phyloP scores from a whole-genome alignment of 805 yeast genomes.

The Candida rishiriensis region DNA sequence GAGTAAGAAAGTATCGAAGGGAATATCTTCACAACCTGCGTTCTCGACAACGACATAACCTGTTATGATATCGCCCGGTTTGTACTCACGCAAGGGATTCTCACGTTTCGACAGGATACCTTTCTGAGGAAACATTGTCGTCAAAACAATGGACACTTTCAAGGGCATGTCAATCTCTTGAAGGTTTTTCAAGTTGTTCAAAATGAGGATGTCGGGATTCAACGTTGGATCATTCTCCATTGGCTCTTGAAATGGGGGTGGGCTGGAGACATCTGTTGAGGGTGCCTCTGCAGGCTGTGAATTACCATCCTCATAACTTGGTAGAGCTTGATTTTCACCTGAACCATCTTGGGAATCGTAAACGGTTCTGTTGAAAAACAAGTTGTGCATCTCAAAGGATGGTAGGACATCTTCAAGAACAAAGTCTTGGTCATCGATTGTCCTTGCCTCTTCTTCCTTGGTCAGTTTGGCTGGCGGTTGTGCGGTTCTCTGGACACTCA shows the following conservation, averaged over 20 bases:
- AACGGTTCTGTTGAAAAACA: conserved; percentile 21
- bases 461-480: background rate
- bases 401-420: conserved; percentile 50
- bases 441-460: too few relatives aligned
- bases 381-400: conserved; percentile 64
- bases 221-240: conserved; percentile 19
- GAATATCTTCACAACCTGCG: conserved; percentile 35
- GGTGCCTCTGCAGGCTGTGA: background rate
- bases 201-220: conserved; percentile 19
- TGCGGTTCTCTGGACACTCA: background rate
- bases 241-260: background rate
- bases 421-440: conserved; percentile 3
- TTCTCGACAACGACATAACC: conserved; percentile 50
- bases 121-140: conserved; percentile 36
- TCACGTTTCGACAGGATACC: conserved; percentile 24
- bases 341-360: conserved; percentile 8
- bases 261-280: background rate
- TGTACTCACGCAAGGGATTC: conserved; percentile 45
- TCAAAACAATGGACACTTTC: conserved; percentile 28
- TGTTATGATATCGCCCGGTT: conserved; percentile 62
- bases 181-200: conserved; percentile 26
- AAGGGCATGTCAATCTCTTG: conserved; percentile 24
- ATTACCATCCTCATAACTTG: conserved; percentile 17
- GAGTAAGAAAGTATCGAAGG: conserved; percentile 60
- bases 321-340: conserved; percentile 12